A percentile compares a stretch with the other conserved stretches of the same genome.
Conservation (phyloP, 441 rosid species). For the Hura crepitans region DNA sequence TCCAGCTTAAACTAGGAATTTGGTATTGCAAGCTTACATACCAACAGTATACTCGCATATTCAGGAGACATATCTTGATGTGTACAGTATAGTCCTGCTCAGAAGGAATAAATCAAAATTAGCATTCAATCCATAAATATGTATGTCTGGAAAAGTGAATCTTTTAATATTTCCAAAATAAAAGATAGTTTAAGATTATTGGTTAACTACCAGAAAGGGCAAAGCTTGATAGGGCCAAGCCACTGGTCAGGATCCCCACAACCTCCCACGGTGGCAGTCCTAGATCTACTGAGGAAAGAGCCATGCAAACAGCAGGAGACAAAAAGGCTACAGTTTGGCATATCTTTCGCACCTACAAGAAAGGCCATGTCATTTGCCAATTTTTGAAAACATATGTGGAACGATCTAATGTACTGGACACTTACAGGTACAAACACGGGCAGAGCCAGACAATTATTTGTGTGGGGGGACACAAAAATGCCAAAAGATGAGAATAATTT, state of each 20-base stretch:
- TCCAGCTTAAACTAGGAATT: conserved; percentile 11
- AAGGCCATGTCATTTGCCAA: not conserved
- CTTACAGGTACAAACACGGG: too few relatives aligned
- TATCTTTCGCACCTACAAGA: conserved; percentile 78
- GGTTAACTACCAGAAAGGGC: conserved; percentile 70
- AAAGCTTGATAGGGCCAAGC: conserved; percentile 90
- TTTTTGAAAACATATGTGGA: conserved; percentile 13
- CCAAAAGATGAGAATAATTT: too few relatives aligned
- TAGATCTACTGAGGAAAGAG: conserved; percentile 73
- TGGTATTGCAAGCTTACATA: conserved; percentile 27
- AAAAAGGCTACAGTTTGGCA: conserved; percentile 85
- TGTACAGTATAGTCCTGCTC: conserved; percentile 74
- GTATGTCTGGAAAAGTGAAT: not conserved
- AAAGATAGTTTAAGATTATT: conserved; percentile 5
- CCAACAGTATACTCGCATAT: conserved; percentile 92
- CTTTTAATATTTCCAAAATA: not conserved
- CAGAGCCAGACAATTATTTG: too few relatives aligned
- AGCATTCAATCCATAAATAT: not conserved
- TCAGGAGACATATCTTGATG: conserved; percentile 98
- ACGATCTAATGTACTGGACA: conserved; percentile 17
- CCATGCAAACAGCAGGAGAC: conserved; percentile 93
- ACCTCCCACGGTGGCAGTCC: conserved; percentile 94
- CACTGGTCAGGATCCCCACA: conserved; percentile 78
- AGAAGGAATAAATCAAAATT: conserved; percentile 3
- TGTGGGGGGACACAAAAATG: too few relatives aligned